Conservation (phyloP, 768 basidiomycete genomes). For the Podaxis sp. region DNA sequence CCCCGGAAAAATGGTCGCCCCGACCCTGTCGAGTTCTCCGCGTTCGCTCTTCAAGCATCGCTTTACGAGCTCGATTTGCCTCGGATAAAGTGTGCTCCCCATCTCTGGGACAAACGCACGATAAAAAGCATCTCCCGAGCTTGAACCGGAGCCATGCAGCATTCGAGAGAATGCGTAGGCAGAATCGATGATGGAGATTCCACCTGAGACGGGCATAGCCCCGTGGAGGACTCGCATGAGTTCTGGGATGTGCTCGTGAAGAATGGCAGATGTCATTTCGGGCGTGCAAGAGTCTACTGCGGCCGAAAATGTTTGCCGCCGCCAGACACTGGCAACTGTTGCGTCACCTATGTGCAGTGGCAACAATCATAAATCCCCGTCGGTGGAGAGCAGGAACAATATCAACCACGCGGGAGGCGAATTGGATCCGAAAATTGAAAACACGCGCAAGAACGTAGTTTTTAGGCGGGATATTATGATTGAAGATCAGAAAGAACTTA, state of each 20-base stretch:
- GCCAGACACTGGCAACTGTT: conserved; percentile 87
- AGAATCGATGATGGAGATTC: conserved; percentile 59
- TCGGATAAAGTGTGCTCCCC: conserved; percentile 65
- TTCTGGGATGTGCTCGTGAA: conserved; percentile 67
- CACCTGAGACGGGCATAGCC: conserved; percentile 38
- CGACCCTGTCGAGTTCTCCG: conserved; percentile 71
- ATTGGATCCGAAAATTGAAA: background rate
- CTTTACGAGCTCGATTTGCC: conserved; percentile 82
- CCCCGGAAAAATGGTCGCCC: conserved; percentile 84
- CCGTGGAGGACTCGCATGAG: conserved; percentile 51
- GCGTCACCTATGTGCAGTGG: conserved; percentile 58
- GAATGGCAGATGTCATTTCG: conserved; percentile 62
- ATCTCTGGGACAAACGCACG: conserved; percentile 84
- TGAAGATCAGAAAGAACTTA: conserved; percentile 32
- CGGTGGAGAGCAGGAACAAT: background rate
- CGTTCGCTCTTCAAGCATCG: conserved; percentile 73
- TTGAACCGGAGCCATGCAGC: conserved; percentile 68
- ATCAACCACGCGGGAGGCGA: background rate
- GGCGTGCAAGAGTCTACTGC: conserved; percentile 75
- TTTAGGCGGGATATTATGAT: background rate
- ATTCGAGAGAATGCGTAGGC: conserved; percentile 82
- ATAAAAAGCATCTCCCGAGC: conserved; percentile 73
- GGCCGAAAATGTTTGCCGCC: conserved; percentile 84
- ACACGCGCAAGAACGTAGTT: background rate
- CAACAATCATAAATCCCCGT: background rate